Evolutionary conservation across 2,329 filamentous ascomycete genomes (phyloP).

Genomic region (Zarea fungicola): DNA sequence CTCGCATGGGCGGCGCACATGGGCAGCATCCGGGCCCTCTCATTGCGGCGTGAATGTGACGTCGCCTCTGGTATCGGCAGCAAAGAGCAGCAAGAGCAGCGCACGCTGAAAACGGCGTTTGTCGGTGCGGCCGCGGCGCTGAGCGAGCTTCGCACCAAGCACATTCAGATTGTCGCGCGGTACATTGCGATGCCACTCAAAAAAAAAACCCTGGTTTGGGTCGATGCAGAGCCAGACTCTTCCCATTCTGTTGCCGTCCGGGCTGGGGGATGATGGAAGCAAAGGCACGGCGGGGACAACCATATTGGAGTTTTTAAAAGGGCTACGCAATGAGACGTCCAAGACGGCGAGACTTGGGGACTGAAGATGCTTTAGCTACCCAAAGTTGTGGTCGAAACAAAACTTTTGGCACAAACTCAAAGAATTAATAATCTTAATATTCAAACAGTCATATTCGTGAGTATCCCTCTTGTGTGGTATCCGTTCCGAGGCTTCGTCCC

Average conservation of each 20-base stretch:
- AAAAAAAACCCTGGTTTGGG: too few species aligned
- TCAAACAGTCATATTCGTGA: too few species aligned
- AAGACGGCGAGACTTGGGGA: not conserved
- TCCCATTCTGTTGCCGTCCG: not conserved
- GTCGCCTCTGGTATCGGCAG: not conserved
- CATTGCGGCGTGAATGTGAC: constrained; percentile 48
- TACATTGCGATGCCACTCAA: constrained; percentile 55
- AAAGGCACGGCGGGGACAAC: not conserved
- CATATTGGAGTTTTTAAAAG: not conserved
- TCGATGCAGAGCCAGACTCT: not conserved
- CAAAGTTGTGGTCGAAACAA: too few species aligned
- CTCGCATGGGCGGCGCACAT: constrained; percentile 63
- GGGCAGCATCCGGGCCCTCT: constrained; percentile 69
- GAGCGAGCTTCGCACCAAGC: constrained; percentile 71
- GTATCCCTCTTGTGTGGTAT: too few species aligned
- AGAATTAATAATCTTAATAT: too few species aligned
- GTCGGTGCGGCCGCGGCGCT: constrained; percentile 71
- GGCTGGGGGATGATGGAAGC: not conserved
- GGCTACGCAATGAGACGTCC: not conserved
- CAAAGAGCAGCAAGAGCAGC: constrained; percentile 37
- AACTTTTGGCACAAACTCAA: too few species aligned
- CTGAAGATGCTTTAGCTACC: not conserved
- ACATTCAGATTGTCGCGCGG: constrained; percentile 82
- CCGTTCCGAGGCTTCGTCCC: too few species aligned
- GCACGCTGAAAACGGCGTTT: constrained; percentile 46